Evolutionary conservation across 106 monocot species (phyloP).

Genomic region (Dioscorea zingiberensis): DNA sequence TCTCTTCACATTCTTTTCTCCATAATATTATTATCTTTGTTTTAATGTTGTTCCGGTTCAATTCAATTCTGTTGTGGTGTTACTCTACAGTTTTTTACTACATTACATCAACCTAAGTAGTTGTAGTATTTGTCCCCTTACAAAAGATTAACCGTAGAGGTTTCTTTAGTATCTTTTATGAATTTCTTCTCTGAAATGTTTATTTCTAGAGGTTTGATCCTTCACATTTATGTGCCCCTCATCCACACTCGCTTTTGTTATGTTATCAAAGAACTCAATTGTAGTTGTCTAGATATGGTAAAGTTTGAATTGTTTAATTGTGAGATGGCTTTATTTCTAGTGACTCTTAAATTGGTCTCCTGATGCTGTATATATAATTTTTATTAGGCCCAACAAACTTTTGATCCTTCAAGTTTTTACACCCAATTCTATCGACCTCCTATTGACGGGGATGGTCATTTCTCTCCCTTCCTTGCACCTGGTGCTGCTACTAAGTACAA

Average conservation of each 20-base stretch:
- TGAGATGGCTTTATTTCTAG: not conserved
- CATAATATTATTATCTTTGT: too few relatives aligned
- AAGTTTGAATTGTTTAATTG: too few relatives aligned
- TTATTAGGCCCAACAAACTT: slow-evolving; percentile 53
- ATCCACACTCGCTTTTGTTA: not conserved
- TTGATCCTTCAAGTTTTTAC: slow-evolving; percentile 74
- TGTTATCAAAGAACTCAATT: not conserved
- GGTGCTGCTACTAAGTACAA: slow-evolving; percentile 42
- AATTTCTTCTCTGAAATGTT: too few relatives aligned
- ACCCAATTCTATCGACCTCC: slow-evolving; percentile 62
- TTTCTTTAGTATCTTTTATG: too few relatives aligned
- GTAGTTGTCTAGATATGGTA: not conserved
- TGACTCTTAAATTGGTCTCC: not conserved
- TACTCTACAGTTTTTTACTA: too few relatives aligned
- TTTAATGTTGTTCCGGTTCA: too few relatives aligned
- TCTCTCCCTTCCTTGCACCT: slow-evolving; percentile 61
- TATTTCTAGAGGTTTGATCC: too few relatives aligned
- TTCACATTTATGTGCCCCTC: not conserved
- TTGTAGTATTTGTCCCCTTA: too few relatives aligned
- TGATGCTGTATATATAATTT: not conserved
- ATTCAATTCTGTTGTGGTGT: too few relatives aligned
- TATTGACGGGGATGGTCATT: slow-evolving; percentile 67
- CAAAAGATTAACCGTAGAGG: too few relatives aligned
- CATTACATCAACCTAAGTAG: too few relatives aligned
- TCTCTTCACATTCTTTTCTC: too few relatives aligned